Evolutionary conservation across 768 basidiomycete genomes (phyloP), one percentile per base, ranked within the genome.

Genomic region (Rhizopogon vesiculosus): DNA sequence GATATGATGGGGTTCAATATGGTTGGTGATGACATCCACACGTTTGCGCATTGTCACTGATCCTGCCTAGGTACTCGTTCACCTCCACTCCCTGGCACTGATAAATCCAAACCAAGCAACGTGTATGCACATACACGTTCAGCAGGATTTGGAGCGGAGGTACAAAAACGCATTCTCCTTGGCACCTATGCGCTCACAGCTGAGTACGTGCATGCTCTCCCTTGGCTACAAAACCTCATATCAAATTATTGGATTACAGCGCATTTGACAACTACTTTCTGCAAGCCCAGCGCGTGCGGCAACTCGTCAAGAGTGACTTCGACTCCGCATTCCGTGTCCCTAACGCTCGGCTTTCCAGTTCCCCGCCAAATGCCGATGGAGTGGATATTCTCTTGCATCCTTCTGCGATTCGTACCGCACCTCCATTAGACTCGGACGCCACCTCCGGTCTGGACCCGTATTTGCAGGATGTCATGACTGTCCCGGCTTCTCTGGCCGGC

Each of bases 221-320:
- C 50, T 53, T 48, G 7, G 5, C 28, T 33, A 35, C 45, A 25
- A 42, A 3, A 7, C 31, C 38, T 46, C 45, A 16, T 22, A 15
- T 19, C 44, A 48, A 41, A 33, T 15, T 29, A 45, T 48, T 38
- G 53, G 25, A 42, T 35, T 41, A 7, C 62, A 98, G 93, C 55
- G 93, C 93, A n/a, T 98, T 94, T 65, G 89, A 98, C 72, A 98
- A 96, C 65, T 98, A 96, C 69, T 99, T 93, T 67, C 78, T 98
- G 5, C 93, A 96, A 74, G 95, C 96, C 0, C 88, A 93, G 59
- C 80, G 84, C 33, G 81, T 98, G 9, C 85, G 96, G 1, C 78
- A 80, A 49, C 72, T 80, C 7, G 75, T 99, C 51, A 80, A 82
- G 56, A 63, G 77, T 5, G 95, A 98, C 63, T 94, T 95, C 62